These are phyloP conservation scores for Buxus sempervirens DNA, from an alignment of 164 flowering plant genomes.

Conservation along the genomic window DNA sequence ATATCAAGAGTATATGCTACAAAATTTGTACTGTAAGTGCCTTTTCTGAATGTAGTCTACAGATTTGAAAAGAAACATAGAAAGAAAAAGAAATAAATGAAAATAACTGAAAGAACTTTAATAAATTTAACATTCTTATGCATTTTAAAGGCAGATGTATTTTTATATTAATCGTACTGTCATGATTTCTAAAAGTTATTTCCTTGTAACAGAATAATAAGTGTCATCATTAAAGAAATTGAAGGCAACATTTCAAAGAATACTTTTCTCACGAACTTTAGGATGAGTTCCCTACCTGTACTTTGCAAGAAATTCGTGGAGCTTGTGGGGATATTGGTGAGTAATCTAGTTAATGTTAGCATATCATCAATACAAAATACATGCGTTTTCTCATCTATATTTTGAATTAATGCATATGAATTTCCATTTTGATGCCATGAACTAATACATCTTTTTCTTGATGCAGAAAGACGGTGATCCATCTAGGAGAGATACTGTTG, in stretches of 20 bases:
- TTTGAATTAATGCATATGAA: neutral
- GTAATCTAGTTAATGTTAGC: constrained; percentile 18
- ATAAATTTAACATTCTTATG: too few species aligned
- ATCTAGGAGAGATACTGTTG: constrained; percentile 59
- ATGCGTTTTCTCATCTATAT: neutral
- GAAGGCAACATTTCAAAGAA: constrained; percentile 75
- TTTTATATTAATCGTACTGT: neutral
- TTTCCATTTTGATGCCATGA: neutral
- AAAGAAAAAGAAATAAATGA: too few species aligned
- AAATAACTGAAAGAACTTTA: too few species aligned
- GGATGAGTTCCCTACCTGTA: constrained; percentile 63
- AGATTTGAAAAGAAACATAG: too few species aligned
- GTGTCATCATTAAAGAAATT: constrained; percentile 76
- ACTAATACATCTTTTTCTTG: constrained; percentile 8
- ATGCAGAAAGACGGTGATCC: constrained; percentile 81
- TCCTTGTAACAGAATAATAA: constrained; percentile 60
- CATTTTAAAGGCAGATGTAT: neutral
- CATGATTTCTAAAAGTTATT: neutral
- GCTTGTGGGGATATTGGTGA: constrained; percentile 81
- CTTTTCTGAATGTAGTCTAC: neutral
- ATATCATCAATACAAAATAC: neutral
- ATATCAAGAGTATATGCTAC: too few species aligned
- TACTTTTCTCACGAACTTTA: constrained; percentile 75
- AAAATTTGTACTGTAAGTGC: too few species aligned
- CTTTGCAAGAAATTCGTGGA: constrained; percentile 80